phyloP scores from a whole-genome alignment of 352 stramenopile species.

The Pythium sukuiense region DNA sequence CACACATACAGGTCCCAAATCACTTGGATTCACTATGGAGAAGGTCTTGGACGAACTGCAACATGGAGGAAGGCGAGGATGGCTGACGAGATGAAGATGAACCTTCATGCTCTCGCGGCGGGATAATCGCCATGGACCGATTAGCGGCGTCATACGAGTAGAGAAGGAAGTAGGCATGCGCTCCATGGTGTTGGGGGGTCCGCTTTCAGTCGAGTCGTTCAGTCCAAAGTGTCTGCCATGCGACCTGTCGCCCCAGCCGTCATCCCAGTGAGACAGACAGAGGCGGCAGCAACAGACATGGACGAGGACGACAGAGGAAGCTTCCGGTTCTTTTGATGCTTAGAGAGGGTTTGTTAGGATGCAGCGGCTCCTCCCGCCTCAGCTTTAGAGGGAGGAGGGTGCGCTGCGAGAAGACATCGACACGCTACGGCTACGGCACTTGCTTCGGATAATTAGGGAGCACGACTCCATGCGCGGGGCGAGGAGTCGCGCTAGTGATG shows the following conservation, averaged over 20 bases:
- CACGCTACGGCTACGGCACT: background rate
- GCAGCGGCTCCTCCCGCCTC: background rate
- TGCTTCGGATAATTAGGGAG: conserved; percentile 2
- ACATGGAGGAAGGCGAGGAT: background rate
- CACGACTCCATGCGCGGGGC: background rate
- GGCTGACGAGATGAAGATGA: background rate
- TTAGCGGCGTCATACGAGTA: background rate
- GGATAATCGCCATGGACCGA: background rate
- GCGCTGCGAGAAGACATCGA: background rate
- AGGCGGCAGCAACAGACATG: background rate
- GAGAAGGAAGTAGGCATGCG: no score
- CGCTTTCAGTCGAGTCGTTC: background rate
- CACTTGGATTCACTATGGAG: background rate
- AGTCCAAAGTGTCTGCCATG: background rate
- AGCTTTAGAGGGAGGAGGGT: background rate
- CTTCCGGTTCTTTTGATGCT: background rate
- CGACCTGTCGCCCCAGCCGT: background rate
- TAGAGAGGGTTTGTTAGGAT: background rate
- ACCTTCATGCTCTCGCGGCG: background rate
- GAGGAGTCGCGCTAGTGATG: background rate
- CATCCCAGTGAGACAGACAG: background rate
- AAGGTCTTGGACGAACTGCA: background rate
- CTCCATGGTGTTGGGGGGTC: background rate
- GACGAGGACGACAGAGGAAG: background rate
- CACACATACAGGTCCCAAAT: background rate